Evolutionary conservation across 305 asterid genomes (phyloP).

Genomic region (Vinca major): DNA sequence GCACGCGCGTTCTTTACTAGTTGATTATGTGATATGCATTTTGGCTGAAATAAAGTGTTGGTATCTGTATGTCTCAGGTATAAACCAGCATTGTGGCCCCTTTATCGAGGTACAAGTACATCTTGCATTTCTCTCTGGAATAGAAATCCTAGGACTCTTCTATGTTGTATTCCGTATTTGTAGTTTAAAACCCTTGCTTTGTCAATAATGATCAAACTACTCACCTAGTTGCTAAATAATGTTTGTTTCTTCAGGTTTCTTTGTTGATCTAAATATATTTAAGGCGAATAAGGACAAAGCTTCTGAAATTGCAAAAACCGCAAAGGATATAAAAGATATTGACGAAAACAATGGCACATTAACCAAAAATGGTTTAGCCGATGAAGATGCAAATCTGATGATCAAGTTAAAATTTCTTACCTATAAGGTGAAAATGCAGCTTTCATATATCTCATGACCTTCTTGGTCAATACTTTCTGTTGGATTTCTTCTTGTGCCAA

Average conservation of each 20-base stretch:
- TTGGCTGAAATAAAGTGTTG: slow-evolving; percentile 14
- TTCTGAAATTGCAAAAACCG: slow-evolving; percentile 31
- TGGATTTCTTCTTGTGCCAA: slow-evolving; percentile 4
- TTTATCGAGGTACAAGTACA: slow-evolving; percentile 76
- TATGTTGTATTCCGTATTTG: background rate
- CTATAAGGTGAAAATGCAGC: slow-evolving; percentile 53
- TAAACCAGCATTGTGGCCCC: slow-evolving; percentile 89
- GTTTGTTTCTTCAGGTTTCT: slow-evolving; percentile 57
- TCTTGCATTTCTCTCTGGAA: slow-evolving; percentile 5
- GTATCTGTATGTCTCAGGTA: slow-evolving; percentile 45
- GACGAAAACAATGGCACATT: slow-evolving; percentile 28
- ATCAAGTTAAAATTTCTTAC: slow-evolving; percentile 93
- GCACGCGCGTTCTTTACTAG: background rate
- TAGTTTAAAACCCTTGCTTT: background rate
- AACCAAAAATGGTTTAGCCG: slow-evolving; percentile 55
- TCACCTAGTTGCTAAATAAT: background rate
- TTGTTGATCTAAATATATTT: slow-evolving; percentile 78
- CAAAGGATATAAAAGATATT: slow-evolving; percentile 27
- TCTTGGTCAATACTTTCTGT: background rate
- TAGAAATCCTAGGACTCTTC: slow-evolving; percentile 2
- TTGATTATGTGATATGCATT: slow-evolving; percentile 9
- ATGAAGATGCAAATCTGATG: slow-evolving; percentile 99
- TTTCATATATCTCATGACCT: background rate
- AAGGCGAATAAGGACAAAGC: slow-evolving; percentile 52
- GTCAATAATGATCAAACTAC: background rate